These are phyloP conservation scores for Zarea fungicola DNA, from an alignment of 2,329 filamentous ascomycete genomes.

Conservation along the genomic window DNA sequence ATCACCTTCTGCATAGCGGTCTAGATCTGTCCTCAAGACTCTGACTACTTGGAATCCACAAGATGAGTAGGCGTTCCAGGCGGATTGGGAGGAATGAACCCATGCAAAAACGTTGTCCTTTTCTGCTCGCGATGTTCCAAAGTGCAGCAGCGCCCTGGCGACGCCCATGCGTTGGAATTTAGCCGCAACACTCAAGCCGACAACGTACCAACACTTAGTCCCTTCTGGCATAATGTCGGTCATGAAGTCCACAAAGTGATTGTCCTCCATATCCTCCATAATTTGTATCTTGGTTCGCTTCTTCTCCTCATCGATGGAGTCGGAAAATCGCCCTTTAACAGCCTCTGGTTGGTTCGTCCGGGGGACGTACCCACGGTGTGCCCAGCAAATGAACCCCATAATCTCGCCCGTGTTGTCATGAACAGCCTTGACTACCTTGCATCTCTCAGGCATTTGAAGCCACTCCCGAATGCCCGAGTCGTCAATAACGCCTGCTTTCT, in stretches of 20 bases:
- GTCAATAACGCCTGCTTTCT: neutral
- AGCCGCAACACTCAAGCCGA: neutral
- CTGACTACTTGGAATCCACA: neutral
- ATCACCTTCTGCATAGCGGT: neutral
- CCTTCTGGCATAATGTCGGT: neutral
- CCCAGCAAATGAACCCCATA: neutral
- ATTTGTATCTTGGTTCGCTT: neutral
- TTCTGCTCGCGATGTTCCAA: neutral
- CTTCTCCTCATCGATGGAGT: neutral
- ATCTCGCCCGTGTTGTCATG: neutral
- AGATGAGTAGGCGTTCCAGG: neutral
- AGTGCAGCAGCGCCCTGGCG: neutral
- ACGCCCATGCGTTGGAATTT: neutral
- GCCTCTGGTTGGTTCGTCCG: neutral
- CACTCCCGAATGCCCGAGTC: neutral
- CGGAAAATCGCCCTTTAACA: neutral
- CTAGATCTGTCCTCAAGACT: neutral
- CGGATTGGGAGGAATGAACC: neutral
- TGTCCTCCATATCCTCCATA: neutral
- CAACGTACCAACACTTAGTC: neutral
- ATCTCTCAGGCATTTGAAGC: neutral
- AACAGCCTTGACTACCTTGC: neutral
- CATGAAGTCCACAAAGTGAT: neutral
- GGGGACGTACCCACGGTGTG: neutral
- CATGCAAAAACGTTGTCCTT: neutral